Evolutionary conservation across 345 rosid genomes (phyloP).

Genomic region (Reutealis trisperma): DNA sequence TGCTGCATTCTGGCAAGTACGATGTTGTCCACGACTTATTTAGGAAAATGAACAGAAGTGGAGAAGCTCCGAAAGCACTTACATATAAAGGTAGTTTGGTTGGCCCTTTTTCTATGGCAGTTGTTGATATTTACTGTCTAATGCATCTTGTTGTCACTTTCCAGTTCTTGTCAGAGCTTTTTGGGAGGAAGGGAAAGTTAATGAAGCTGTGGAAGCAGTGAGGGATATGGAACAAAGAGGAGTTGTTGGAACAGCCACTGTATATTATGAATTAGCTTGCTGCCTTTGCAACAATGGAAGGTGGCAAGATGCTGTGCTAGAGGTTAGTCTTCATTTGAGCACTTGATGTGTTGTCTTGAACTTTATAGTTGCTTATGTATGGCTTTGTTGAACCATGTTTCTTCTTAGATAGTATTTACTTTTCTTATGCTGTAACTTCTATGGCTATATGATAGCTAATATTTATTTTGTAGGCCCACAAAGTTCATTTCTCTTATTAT

Average conservation of each 20-base stretch:
- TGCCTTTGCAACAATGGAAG: constrained; percentile 82
- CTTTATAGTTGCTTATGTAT: constrained; percentile 6
- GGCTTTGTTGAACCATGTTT: neutral
- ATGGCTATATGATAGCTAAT: neutral
- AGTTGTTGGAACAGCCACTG: constrained; percentile 75
- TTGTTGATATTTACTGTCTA: constrained; percentile 15
- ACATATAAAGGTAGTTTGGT: constrained; percentile 66
- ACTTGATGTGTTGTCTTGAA: neutral
- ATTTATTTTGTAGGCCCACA: neutral
- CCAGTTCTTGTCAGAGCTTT: constrained; percentile 83
- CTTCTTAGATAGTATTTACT: neutral
- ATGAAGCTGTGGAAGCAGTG: constrained; percentile 77
- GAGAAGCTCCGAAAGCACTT: constrained; percentile 69
- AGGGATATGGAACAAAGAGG: constrained; percentile 90
- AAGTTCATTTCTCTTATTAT: neutral
- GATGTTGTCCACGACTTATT: constrained; percentile 70
- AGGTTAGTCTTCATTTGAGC: constrained; percentile 46
- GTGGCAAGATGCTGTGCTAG: constrained; percentile 78
- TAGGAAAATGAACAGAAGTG: constrained; percentile 72
- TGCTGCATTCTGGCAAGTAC: constrained; percentile 85
- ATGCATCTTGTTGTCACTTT: constrained; percentile 21
- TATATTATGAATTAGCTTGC: constrained; percentile 85
- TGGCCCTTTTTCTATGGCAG: neutral
- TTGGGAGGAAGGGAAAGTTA: constrained; percentile 80
- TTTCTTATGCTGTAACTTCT: neutral